phyloP scores from a whole-genome alignment of 164 flowering plant genomes.

The Dillenia turbinata region DNA sequence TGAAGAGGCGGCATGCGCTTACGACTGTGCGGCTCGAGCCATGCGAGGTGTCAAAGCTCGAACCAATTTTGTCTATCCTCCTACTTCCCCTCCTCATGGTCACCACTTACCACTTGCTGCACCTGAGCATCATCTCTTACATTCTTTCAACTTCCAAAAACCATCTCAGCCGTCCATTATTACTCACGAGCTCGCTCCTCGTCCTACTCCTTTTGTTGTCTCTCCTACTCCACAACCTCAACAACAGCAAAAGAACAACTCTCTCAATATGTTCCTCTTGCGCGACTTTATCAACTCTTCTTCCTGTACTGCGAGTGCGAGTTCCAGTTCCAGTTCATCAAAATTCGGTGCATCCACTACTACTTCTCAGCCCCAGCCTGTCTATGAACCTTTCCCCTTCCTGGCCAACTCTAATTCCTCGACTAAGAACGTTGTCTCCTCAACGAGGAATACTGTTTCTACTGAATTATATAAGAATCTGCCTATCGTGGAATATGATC shows the following conservation, averaged over 20 bases:
- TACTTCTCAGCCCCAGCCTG: too few relatives aligned
- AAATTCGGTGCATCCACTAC: too few relatives aligned
- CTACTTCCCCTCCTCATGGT: slow-evolving; percentile 10
- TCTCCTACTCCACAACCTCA: not conserved
- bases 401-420: not conserved
- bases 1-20: slow-evolving; percentile 92
- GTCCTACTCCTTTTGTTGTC: not conserved
- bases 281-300: slow-evolving; percentile 29
- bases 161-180: slow-evolving; percentile 16
- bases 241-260: slow-evolving; percentile 8
- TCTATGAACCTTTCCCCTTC: not conserved
- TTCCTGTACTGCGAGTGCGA: slow-evolving; percentile 10
- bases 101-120: too few relatives aligned
- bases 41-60: slow-evolving; percentile 87
- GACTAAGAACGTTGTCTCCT: too few relatives aligned
- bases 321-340: too few relatives aligned
- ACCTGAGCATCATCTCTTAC: too few relatives aligned
- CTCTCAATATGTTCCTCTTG: slow-evolving; percentile 32
- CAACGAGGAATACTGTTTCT: not conserved
- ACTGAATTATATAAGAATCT: not conserved
- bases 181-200: slow-evolving; percentile 10
- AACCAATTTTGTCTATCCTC: slow-evolving; percentile 72
- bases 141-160: slow-evolving; percentile 15
- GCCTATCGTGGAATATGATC: slow-evolving; percentile 2
- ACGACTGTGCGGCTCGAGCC: slow-evolving; percentile 84